Percentiles rank a stretch among this genome's conserved stretches.
phyloP scores from a whole-genome alignment of 208 protist species.

The Entamoeba dispar region DNA sequence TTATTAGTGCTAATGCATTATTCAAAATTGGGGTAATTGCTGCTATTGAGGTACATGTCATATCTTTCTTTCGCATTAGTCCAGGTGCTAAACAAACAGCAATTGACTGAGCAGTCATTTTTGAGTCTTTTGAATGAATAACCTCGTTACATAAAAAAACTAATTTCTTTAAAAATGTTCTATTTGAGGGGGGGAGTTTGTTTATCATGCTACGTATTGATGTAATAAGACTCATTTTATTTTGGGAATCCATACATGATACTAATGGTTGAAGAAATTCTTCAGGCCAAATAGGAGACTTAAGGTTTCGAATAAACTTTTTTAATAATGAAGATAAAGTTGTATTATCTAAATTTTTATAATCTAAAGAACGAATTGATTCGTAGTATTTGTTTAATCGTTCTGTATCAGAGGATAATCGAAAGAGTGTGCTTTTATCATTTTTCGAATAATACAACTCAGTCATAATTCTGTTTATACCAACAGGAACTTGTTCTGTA shows the following conservation, averaged over 20 bases:
- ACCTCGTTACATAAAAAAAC: not conserved
- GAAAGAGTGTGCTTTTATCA: not conserved
- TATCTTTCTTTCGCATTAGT: not conserved
- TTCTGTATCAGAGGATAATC: not conserved
- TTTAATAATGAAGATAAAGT: not conserved
- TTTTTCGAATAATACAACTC: not conserved
- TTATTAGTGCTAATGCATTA: not conserved
- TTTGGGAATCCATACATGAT: not conserved
- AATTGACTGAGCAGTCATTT: not conserved
- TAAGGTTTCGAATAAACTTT: not conserved
- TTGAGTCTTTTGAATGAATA: not conserved
- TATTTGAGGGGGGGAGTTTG: not conserved
- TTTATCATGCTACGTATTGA: not conserved
- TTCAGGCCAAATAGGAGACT: not conserved
- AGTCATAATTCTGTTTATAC: not conserved
- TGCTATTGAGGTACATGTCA: not conserved
- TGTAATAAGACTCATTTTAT: not conserved
- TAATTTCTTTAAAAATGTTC: not conserved
- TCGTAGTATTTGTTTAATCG: not conserved
- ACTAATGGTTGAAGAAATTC: not conserved
- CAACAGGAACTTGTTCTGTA: not conserved
- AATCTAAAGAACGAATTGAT: not conserved
- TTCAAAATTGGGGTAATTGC: not conserved
- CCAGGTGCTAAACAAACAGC: not conserved
- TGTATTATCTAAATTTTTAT: not conserved